Evolutionary conservation across 805 yeast species (phyloP), one percentile per base, ranked within the genome.

Genomic region (Saccharomyces eubayanus): DNA sequence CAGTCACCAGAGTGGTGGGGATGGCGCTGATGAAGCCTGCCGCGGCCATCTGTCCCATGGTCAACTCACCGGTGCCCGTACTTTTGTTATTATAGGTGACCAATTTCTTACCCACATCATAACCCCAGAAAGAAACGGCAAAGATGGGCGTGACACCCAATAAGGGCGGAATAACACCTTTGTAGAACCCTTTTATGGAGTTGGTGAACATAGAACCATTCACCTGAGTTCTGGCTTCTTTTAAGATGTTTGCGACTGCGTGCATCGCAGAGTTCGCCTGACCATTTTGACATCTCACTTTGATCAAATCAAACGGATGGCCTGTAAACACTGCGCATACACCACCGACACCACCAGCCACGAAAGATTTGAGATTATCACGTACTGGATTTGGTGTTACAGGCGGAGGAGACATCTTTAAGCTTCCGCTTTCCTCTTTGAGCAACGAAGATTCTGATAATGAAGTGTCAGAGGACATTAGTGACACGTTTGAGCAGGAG

Each of bases 71-170:
- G 28, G 8, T 28, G 21, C 40, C n/a, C 21, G 21, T 60, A 9
- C 66, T 62, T 6, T 77, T 77, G 3, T 74, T 68, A 28, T 57
- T 71, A 3, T 70, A 59, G 0, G 79, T 62, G 2, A 91, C 95
- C 2, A 92, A 55, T 58, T 81, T 82, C 73, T 89, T 90, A 57
- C 98, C 98, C 51, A 89, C 76, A 66, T 90, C 97, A 71, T 94
- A 92, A 65, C 98, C 98, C 98, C 99, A 92, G 74, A 92, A 92
- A 1, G 96, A 87, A 27, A 94, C 94, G 1, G 98, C 98, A 75
- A 94, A 94, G 88, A 92, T 94, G 29, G 99, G 99, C 0, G 98
- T 94, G 24, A 92, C 97, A 27, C 99, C 99, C n/a, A 88, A 67
- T 51, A 92, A 73, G 2, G 99, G 99, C 12, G 98, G 96, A 11